A percentile compares a stretch with the other conserved stretches of the same genome.
Conservation (phyloP, 2,329 filamentous ascomycete genomes). For the Trichoderma hamatum region DNA sequence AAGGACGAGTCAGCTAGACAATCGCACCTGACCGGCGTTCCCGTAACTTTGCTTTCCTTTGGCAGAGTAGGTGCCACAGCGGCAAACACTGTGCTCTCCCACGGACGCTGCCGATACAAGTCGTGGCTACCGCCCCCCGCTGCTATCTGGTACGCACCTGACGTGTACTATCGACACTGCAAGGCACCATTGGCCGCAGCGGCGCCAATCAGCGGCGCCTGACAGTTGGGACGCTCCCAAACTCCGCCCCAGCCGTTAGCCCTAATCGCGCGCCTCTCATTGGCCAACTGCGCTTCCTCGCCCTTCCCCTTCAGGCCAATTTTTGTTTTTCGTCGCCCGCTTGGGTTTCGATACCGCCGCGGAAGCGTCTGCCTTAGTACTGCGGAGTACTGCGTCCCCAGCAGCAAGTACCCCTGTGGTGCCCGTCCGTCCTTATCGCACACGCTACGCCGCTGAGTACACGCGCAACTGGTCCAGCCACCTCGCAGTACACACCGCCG, state of each 20-base stretch:
- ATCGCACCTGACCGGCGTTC: conserved; percentile 7
- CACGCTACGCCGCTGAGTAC: not conserved
- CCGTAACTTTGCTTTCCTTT: conserved; percentile 1
- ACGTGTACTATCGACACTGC: conserved; percentile 13
- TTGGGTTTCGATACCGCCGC: conserved; percentile 1
- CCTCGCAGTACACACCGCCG: not conserved
- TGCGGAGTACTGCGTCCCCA: conserved; percentile 2
- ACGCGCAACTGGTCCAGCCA: not conserved
- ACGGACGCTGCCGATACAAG: not conserved
- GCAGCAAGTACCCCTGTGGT: not conserved
- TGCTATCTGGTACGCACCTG: not conserved
- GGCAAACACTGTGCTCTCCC: conserved; percentile 14
- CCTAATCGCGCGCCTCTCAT: conserved; percentile 24
- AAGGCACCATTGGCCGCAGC: conserved; percentile 25
- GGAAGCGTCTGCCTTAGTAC: conserved; percentile 6
- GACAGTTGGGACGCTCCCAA: conserved; percentile 15
- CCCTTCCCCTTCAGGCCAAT: conserved; percentile 12
- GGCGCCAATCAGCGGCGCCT: conserved; percentile 21
- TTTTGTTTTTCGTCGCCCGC: not conserved
- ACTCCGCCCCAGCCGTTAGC: conserved; percentile 19
- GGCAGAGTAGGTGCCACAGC: conserved; percentile 17
- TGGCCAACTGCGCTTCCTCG: not conserved
- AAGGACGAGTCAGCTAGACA: conserved; percentile 9
- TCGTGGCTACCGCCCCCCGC: conserved; percentile 5
- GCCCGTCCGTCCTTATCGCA: not conserved